Evolutionary conservation across 257 asterid species (phyloP).

Genomic region (Asclepias syriaca): DNA sequence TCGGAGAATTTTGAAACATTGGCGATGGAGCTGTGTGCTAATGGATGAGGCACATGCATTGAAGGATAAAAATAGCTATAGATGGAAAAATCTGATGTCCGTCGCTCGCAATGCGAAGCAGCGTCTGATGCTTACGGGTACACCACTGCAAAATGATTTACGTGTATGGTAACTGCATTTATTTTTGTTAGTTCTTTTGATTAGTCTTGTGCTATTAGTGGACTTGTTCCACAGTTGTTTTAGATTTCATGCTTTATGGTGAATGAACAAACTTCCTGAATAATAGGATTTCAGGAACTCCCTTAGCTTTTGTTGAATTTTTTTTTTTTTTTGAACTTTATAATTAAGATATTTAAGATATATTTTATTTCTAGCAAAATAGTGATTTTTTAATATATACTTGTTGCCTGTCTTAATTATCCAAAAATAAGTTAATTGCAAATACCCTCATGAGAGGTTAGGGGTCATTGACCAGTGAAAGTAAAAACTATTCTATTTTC

Average conservation of each 20-base stretch:
- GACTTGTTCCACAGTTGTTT: neutral
- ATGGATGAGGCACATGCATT: conserved; percentile 99
- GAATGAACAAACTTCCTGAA: neutral
- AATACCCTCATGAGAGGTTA: too few relatives aligned
- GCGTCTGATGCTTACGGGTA: conserved; percentile 97
- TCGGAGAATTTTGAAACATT: conserved; percentile 77
- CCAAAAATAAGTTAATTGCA: too few relatives aligned
- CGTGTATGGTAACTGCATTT: conserved; percentile 51
- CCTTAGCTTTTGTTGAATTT: too few relatives aligned
- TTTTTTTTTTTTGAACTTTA: too few relatives aligned
- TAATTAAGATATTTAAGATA: too few relatives aligned
- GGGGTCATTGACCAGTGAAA: too few relatives aligned
- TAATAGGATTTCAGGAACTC: too few relatives aligned
- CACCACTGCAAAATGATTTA: conserved; percentile 92
- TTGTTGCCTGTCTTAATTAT: too few relatives aligned
- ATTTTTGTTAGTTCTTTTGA: neutral
- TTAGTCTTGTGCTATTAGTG: neutral
- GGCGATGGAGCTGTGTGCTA: conserved; percentile 91
- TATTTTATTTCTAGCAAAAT: too few relatives aligned
- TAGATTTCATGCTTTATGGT: neutral
- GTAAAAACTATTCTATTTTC: neutral
- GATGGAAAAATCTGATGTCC: conserved; percentile 97
- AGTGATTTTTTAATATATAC: too few relatives aligned
- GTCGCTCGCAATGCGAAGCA: conserved; percentile 82
- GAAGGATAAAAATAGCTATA: conserved; percentile 88